These are phyloP conservation scores for Ormosia emarginata DNA, from an alignment of 306 rosid species.

Conservation along the genomic window DNA sequence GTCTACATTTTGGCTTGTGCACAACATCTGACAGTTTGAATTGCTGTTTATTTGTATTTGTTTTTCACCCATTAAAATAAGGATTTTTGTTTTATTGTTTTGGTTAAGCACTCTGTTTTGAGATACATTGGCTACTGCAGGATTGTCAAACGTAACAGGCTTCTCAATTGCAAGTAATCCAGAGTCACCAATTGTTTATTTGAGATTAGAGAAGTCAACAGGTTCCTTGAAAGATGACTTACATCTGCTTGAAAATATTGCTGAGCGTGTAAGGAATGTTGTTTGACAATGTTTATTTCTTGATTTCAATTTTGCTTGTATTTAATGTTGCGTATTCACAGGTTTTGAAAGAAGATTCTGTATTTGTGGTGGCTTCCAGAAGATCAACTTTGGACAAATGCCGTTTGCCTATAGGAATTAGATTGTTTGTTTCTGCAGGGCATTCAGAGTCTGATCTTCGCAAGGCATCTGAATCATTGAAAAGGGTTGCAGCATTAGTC, in stretches of 20 bases:
- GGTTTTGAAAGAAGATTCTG: slow-evolving; percentile 75
- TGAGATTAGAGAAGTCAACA: slow-evolving; percentile 65
- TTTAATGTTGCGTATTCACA: slow-evolving; percentile 30
- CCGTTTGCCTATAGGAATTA: slow-evolving; percentile 72
- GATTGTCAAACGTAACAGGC: slow-evolving; percentile 58
- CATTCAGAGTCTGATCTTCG: slow-evolving; percentile 79
- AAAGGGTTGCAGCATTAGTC: slow-evolving; percentile 58
- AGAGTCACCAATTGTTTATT: slow-evolving; percentile 86
- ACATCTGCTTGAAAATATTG: slow-evolving; percentile 67
- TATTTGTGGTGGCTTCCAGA: slow-evolving; percentile 64
- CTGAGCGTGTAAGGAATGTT: slow-evolving; percentile 56
- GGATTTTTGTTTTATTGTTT: neutral
- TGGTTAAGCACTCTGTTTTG: slow-evolving; percentile 10
- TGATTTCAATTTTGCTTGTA: slow-evolving; percentile 12
- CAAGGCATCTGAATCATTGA: slow-evolving; percentile 71
- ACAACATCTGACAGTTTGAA: neutral
- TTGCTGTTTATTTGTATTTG: neutral
- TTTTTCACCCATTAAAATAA: neutral
- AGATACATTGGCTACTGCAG: slow-evolving; percentile 47
- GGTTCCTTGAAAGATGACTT: slow-evolving; percentile 63
- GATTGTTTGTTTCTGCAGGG: slow-evolving; percentile 77
- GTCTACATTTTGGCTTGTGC: slow-evolving; percentile 6
- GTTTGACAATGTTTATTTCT: neutral
- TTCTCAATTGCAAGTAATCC: slow-evolving; percentile 68
- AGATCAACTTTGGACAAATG: slow-evolving; percentile 86